Evolutionary conservation across 1,284 basidiomycete species (phyloP), one percentile per base, ranked within the genome.

Genomic region (Puccinia brachypodii): DNA sequence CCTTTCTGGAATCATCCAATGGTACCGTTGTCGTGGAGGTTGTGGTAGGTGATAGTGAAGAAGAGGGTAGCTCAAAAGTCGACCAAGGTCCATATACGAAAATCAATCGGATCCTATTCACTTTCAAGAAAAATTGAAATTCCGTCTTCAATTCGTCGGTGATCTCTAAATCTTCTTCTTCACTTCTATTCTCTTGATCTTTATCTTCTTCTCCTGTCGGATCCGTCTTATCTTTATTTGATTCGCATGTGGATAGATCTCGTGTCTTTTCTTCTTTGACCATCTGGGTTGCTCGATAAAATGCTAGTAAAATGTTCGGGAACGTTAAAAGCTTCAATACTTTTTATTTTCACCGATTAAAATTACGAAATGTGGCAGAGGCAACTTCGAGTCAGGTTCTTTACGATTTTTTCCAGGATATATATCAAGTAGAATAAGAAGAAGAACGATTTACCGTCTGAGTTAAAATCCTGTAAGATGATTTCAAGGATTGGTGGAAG

Each of bases 81-180:
- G 81, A 73, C 96, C 96, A 99, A 19, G 92, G 90, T 0, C 96
- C 95, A 25, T 91, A 90, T 85, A 92, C 94, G 87, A 98, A 93
- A 19, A 89, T 89, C 25, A 98, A 85, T 31, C 88, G 85, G 83
- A 98, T 88, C 31, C 89, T 86, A 81, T 89, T 87, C 0, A 86
- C 33, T 33, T 42, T 58, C 44, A 56, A 40, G 31, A 60, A 75
- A 22, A 28, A 8, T 33, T 44, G 11, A 58, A 62, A 82, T 7
- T 68, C 58, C 28, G 31, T 82, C 3, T 71, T 69, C 36, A 79
- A 33, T n/a, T 90, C 89, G 1, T 89, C 88, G 3, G 89, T 88
- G 9, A 91, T 91, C 85, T 71, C 82, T 60, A 89, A 88, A 84
- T 89, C 89, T 89, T 83, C 16, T 50, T 50, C 44, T 53, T 72